A percentile compares a stretch with the other conserved stretches of the same genome.
Conservation (phyloP, 1,284 basidiomycete species). For the Marasmius sp. region DNA sequence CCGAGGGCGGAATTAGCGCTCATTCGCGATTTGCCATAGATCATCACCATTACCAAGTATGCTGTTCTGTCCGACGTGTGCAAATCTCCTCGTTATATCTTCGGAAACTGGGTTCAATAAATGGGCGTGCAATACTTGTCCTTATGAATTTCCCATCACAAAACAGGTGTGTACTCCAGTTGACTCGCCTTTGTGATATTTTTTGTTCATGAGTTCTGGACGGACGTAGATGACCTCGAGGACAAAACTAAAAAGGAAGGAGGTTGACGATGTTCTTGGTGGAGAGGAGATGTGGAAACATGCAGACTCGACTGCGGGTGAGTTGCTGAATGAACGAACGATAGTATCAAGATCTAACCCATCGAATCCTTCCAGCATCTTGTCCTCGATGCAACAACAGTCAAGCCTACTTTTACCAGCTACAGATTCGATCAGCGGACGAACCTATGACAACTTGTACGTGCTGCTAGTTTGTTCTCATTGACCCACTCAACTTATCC, state of each 20-base stretch:
- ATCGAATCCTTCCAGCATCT: conserved; percentile 47
- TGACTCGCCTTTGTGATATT: background rate
- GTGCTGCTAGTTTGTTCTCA: conserved; percentile 30
- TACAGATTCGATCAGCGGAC: conserved; percentile 97
- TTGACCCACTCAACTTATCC: background rate
- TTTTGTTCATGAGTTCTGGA: background rate
- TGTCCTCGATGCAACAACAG: conserved; percentile 92
- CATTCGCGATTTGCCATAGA: too few species aligned
- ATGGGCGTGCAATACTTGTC: conserved; percentile 93
- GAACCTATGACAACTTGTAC: conserved; percentile 96
- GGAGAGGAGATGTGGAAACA: conserved; percentile 95
- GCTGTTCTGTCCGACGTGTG: conserved; percentile 96
- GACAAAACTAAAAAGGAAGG: conserved; percentile 82
- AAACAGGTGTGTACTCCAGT: conserved; percentile 55
- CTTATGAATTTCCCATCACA: conserved; percentile 92
- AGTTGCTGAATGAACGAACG: conserved; percentile 22
- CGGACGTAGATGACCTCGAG: conserved; percentile 87
- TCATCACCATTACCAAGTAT: conserved; percentile 35
- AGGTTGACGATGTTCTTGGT: conserved; percentile 92
- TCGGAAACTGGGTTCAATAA: conserved; percentile 76
- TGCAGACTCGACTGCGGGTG: conserved; percentile 86
- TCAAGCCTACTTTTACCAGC: conserved; percentile 91
- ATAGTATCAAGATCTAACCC: too few species aligned
- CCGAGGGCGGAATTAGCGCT: too few species aligned
- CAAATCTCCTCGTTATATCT: conserved; percentile 89